Evolutionary conservation across 179 eudicot species (phyloP).

Genomic region (Nepenthes alata): DNA sequence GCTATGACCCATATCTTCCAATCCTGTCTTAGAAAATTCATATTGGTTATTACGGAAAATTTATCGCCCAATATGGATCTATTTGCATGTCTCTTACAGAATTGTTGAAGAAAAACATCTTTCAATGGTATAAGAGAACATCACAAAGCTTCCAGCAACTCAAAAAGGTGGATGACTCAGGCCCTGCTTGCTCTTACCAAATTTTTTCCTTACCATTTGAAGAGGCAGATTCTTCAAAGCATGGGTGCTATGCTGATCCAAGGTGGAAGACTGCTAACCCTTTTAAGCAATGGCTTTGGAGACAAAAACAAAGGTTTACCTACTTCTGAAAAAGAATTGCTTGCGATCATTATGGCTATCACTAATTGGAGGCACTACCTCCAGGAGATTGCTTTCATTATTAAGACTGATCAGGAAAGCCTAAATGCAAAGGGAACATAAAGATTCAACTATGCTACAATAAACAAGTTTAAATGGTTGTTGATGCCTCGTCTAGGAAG

Average conservation of each 20-base stretch:
- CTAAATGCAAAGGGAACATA: no score
- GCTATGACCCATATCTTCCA: background rate
- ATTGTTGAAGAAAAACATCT: background rate
- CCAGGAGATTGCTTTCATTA: no score
- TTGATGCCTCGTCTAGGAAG: no score
- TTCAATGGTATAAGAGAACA: background rate
- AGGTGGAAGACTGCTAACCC: background rate
- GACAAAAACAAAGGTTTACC: background rate
- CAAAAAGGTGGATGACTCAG: background rate
- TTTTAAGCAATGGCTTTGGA: background rate
- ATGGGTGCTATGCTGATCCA: background rate
- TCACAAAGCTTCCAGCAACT: background rate
- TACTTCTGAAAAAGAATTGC: background rate
- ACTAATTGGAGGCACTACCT: no score
- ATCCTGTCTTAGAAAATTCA: background rate
- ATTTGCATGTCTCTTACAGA: background rate
- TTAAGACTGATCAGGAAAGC: no score
- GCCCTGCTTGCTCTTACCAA: background rate
- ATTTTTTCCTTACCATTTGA: background rate
- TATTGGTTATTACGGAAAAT: background rate
- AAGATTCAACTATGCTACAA: no score
- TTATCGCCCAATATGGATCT: background rate
- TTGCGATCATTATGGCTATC: no score
- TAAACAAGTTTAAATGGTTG: no score
- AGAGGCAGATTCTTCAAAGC: background rate